Evolutionary conservation across 2,329 filamentous ascomycete genomes (phyloP).

Genomic region (Exophiala sideris): DNA sequence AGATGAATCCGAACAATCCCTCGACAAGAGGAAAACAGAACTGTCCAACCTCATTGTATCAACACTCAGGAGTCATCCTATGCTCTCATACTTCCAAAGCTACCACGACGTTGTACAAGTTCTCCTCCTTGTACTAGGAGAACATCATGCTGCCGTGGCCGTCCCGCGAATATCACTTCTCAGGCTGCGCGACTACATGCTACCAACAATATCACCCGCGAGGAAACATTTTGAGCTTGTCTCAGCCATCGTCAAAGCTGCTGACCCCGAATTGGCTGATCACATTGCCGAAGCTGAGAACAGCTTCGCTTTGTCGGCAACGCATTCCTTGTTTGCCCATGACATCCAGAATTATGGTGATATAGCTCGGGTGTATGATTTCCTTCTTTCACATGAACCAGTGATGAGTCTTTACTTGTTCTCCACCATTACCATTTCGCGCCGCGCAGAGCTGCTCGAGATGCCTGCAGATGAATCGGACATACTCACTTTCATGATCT

Average conservation of each 20-base stretch:
- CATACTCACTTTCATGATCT: constrained; percentile 84
- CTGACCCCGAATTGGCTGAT: constrained; percentile 66
- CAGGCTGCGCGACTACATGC: constrained; percentile 95
- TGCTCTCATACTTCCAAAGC: constrained; percentile 94
- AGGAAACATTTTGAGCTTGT: constrained; percentile 82
- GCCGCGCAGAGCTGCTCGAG: constrained; percentile 79
- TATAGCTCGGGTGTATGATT: constrained; percentile 89
- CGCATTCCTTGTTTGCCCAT: constrained; percentile 93
- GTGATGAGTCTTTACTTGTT: constrained; percentile 89
- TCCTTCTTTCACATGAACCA: constrained; percentile 81
- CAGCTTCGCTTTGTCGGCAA: constrained; percentile 90
- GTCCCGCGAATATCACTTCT: constrained; percentile 81
- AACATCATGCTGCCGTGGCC: constrained; percentile 57
- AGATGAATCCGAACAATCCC: constrained; percentile 68
- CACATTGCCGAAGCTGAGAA: constrained; percentile 79
- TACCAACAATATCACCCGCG: constrained; percentile 78
- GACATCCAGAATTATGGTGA: constrained; percentile 87
- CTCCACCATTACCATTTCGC: constrained; percentile 77
- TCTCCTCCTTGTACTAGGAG: constrained; percentile 77
- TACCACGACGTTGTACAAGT: constrained; percentile 99
- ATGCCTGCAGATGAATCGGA: constrained; percentile 81
- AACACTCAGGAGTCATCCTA: constrained; percentile 74
- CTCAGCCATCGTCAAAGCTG: constrained; percentile 71
- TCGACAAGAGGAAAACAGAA: constrained; percentile 68
- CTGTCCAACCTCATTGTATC: constrained; percentile 76